Evolutionary conservation across 345 rosid species (phyloP).

Genomic region (Barbarea vulgaris): DNA sequence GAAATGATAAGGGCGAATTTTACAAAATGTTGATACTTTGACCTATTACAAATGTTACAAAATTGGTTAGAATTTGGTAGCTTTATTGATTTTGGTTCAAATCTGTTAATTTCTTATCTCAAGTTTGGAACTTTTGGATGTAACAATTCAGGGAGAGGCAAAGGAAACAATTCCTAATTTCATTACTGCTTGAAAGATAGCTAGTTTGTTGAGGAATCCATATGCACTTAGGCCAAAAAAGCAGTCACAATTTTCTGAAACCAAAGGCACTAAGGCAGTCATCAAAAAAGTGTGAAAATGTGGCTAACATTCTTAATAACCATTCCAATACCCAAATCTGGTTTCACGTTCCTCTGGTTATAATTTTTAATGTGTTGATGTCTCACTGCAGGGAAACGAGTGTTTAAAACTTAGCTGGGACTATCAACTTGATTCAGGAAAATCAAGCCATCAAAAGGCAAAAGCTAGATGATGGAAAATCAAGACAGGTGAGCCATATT

Average conservation of each 20-base stretch:
- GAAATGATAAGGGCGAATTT: no score
- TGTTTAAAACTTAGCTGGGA: conserved; percentile 42
- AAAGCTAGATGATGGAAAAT: conserved; percentile 88
- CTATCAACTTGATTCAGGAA: conserved; percentile 70
- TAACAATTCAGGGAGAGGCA: no score
- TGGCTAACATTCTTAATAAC: conserved; percentile 17
- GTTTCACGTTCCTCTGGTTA: conserved; percentile 16
- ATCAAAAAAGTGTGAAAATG: conserved; percentile 51
- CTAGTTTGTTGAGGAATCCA: conserved; percentile 58
- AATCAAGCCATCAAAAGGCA: conserved; percentile 95
- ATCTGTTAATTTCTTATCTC: no score
- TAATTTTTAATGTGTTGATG: conserved; percentile 4
- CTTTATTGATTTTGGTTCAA: no score
- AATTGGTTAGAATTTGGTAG: no score
- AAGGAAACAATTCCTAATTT: no score
- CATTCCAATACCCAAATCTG: neutral
- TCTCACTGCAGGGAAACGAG: conserved; percentile 45
- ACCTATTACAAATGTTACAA: no score
- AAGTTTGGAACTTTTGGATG: no score
- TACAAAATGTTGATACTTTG: no score
- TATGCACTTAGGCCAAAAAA: conserved; percentile 49
- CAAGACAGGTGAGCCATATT: conserved; percentile 68
- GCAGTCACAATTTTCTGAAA: conserved; percentile 56
- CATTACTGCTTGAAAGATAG: conserved; percentile 67
- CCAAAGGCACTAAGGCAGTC: conserved; percentile 47